Conservation (phyloP, 768 basidiomycete genomes). For the Cantharellus anzutake region DNA sequence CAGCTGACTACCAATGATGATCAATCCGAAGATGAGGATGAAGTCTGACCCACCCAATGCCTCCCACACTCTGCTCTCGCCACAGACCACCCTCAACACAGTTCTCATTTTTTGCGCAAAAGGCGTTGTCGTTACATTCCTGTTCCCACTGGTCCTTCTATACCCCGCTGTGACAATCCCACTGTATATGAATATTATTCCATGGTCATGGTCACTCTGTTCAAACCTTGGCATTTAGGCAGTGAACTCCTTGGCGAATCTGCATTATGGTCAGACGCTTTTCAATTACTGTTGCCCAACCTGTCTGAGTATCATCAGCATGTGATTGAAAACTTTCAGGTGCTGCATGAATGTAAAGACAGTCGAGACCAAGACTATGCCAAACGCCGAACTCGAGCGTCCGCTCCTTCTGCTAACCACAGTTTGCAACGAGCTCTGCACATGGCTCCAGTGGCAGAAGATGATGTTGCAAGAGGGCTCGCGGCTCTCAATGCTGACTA, state of each 20-base stretch:
- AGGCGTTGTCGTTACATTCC: conserved; percentile 11
- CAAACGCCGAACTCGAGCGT: not conserved
- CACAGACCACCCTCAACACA: conserved; percentile 11
- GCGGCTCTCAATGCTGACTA: too few species aligned
- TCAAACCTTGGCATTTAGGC: conserved; percentile 23
- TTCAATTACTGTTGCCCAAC: conserved; percentile 6
- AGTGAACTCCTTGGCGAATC: conserved; percentile 12
- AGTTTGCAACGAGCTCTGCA: too few species aligned
- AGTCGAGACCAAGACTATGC: not conserved
- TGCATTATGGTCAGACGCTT: conserved; percentile 18
- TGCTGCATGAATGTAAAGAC: not conserved
- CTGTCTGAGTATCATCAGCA: not conserved
- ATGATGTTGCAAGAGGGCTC: too few species aligned
- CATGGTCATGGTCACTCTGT: conserved; percentile 24
- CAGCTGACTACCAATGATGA: not conserved
- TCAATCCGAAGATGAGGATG: not conserved
- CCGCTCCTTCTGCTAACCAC: too few species aligned
- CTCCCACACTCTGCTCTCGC: not conserved
- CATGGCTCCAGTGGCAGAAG: too few species aligned
- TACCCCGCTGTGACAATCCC: conserved; percentile 18
- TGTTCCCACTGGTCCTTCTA: conserved; percentile 18
- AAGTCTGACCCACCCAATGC: not conserved
- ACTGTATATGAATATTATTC: conserved; percentile 14
- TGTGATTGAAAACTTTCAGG: not conserved
- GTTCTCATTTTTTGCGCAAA: conserved; percentile 11